Evolutionary conservation across 2,329 filamentous ascomycete species (phyloP), one percentile per base, ranked within the genome.

Genomic region (Alternaria consortialis): DNA sequence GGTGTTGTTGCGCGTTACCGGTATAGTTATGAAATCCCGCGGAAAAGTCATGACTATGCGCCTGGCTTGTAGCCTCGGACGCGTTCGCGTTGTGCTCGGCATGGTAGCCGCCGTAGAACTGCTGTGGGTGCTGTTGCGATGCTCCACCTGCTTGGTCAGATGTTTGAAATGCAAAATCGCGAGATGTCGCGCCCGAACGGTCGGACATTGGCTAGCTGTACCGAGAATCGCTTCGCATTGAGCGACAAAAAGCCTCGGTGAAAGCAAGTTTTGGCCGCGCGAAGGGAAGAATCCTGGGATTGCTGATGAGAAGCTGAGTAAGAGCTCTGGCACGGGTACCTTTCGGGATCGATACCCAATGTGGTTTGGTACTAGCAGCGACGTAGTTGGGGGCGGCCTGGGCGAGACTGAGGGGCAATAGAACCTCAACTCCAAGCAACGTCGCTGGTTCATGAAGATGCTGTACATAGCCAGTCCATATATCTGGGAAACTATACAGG

Each of bases 121-220:
- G 68, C 4, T 64, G 64, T 50, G 63, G 32, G 56, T 66, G 66
- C 39, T 66, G 66, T 51, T 63, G 70, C 44, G 66, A 62, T 54
- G 55, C 60, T 59, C 54, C 67, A 36, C 62, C 46, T 55, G 74
- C 65, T 70, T 76, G 74, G 71, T 76, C 75, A 74, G 70, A 71
- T 68, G 68, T 73, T 71, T 67, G 72, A 66, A 73, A 72, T 70
- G 59, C 74, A 65, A 73, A 74, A 58, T 74, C 74, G 65, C 65
- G 66, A 48, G 66, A 66, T 42, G 64, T 67, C 40, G 60, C 65
- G 56, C 63, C 60, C 42, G 68, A 53, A 53, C 65, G 70, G 63
- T 74, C 70, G 58, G 72, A 70, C 76, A 78, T 78, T 63, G 65
- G 65, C 64, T 62, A 60, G 50, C 64, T 65, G 56, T 67, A 55